Evolutionary conservation across 306 rosid genomes (phyloP).

Genomic region (Vigna radiata): DNA sequence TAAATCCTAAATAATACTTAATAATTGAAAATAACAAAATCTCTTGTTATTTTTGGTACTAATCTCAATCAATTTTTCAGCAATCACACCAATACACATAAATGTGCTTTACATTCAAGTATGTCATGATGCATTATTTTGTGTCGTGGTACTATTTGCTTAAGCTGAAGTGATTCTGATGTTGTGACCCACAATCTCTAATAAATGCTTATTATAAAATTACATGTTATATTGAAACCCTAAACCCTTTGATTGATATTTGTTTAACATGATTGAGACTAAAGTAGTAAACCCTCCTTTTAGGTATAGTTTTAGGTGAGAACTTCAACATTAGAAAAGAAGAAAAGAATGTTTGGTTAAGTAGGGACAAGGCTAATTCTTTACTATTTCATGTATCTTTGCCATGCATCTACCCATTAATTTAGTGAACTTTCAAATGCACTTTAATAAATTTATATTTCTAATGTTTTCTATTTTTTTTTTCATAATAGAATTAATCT

Average conservation of each 20-base stretch:
- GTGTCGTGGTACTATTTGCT: neutral
- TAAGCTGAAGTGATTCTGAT: neutral
- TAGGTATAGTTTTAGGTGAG: slow-evolving; percentile 28
- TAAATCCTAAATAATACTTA: no score
- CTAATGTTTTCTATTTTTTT: neutral
- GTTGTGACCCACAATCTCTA: neutral
- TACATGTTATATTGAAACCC: neutral
- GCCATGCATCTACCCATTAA: no score
- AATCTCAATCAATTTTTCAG: neutral
- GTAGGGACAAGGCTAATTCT: neutral
- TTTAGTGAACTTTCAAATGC: no score
- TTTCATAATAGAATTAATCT: neutral
- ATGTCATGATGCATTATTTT: neutral
- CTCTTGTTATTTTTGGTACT: no score
- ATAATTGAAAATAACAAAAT: no score
- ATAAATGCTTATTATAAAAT: no score
- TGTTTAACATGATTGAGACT: neutral
- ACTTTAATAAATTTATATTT: no score
- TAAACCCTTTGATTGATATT: neutral
- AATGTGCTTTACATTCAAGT: no score
- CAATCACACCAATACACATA: neutral
- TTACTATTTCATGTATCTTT: slow-evolving; percentile 8
- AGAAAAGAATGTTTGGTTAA: slow-evolving; percentile 4
- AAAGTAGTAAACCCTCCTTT: slow-evolving; percentile 1
- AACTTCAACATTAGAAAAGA: neutral